Evolutionary conservation across 169 alveolate genomes (phyloP).

Genomic region (Plasmodium inui): DNA sequence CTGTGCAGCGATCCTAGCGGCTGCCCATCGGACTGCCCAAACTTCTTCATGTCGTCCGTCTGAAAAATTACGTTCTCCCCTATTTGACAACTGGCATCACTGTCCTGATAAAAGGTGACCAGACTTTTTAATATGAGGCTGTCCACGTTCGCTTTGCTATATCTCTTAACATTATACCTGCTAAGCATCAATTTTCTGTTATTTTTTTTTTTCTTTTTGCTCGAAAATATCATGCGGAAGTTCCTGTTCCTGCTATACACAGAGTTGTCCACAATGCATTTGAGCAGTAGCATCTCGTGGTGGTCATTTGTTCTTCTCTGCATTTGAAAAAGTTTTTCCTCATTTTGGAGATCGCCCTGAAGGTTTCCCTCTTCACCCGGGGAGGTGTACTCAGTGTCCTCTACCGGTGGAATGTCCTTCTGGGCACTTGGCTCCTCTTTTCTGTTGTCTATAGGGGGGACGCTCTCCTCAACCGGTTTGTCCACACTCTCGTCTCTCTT

Average conservation of each 20-base stretch:
- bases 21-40: not conserved
- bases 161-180: constrained; percentile 26
- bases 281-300: constrained; percentile 2
- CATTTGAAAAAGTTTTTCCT: not conserved
- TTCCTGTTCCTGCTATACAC: constrained; percentile 74
- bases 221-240: constrained; percentile 74
- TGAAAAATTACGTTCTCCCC: constrained; percentile 8
- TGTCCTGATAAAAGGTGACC: constrained; percentile 27
- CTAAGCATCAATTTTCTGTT: constrained; percentile 56
- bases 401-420: not conserved
- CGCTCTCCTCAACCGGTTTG: not conserved
- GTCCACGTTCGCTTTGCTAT: constrained; percentile 32
- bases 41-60: not conserved
- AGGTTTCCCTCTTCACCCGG: not conserved
- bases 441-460: not conserved
- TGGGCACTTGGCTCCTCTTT: not conserved
- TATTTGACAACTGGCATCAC: constrained; percentile 30
- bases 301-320: not conserved
- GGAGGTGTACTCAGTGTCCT: not conserved
- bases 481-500: constrained; percentile 14
- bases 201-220: constrained; percentile 68
- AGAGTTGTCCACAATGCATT: constrained; percentile 67
- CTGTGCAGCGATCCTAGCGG: not conserved
- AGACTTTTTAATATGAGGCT: constrained; percentile 44
- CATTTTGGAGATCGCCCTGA: not conserved